Base-by-base conservation (phyloP, 139 green algal species). In the Parachlorella kessleri region DNA sequence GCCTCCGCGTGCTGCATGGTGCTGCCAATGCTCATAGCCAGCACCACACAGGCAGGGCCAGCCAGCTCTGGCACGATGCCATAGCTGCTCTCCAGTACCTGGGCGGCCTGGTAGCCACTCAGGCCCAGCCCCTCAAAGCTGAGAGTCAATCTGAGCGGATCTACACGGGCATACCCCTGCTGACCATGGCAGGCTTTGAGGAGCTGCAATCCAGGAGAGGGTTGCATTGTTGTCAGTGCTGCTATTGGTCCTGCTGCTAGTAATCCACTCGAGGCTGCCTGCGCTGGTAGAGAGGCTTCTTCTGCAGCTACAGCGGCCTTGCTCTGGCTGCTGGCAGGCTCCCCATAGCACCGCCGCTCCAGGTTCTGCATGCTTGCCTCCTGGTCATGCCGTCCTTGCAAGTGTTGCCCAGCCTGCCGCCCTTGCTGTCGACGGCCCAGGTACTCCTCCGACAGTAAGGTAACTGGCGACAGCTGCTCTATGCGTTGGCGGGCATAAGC, bases 11-110 rank as follows among this genome's bases (percentile, higher is more conserved):
- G 76, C 3, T 14, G 32, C n/a, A 78, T 3, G 0, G 26, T 81
- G 28, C 71, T 91, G 21, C 93, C 94, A 7, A 88, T 82, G 14
- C 91, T 90, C 33, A 94, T 41, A 5, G 92, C 93, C 66, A 95
- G 91, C 70, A 96, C 87, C 36, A 98, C 87, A 6, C 88, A 84
- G 72, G 84, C 75, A 32, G 74, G 64, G 6, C 87, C 94, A 1
- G 92, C 81, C 28, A 98, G 87, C 91, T 98, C 95, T 2, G 88
- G 70, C 63, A 97, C 87, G 6, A 98, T 82, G 37, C 85, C 81
- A 76, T 86, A 54, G 37, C 86, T 24, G 35, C 81, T 23, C 77
- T 94, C 85, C 81, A 98, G 72, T 6, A 37, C 33, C 0, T 67
- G 66, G 28, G 89, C 88, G 1, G 79, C 85, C 35, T 90, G 70